A percentile compares a stretch with the other conserved stretches of the same genome.
Evolutionary conservation across 768 basidiomycete genomes (phyloP).

Genomic region (Lactifluus subvellereus): DNA sequence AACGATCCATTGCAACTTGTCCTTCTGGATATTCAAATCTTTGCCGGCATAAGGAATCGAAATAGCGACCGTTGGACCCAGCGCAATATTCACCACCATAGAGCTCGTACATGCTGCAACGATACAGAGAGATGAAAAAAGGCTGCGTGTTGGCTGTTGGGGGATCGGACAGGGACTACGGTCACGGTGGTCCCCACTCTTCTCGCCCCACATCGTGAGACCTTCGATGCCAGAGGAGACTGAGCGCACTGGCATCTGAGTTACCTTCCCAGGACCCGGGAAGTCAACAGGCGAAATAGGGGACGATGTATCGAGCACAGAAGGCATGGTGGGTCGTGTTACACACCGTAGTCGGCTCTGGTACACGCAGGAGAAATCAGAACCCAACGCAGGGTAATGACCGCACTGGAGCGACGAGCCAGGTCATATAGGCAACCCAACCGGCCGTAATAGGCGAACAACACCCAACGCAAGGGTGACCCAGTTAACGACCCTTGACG

Average conservation of each 20-base stretch:
- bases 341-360: not conserved
- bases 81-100: slow-evolving; percentile 30
- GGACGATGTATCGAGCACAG: not conserved
- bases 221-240: not conserved
- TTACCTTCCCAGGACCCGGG: not conserved
- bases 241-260: not conserved
- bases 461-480: no score
- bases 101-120: slow-evolving; percentile 30
- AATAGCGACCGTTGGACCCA: slow-evolving; percentile 28
- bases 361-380: not conserved
- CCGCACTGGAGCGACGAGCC: not conserved
- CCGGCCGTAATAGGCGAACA: not conserved
- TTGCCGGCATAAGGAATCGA: slow-evolving; percentile 30
- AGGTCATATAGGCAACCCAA: not conserved
- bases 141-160: slow-evolving; percentile 2
- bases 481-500: no score
- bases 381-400: not conserved
- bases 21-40: slow-evolving; percentile 44
- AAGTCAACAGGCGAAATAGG: not conserved
- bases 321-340: not conserved
- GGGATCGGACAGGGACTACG: not conserved
- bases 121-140: slow-evolving; percentile 15
- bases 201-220: not conserved
- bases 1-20: slow-evolving; percentile 58
- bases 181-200: not conserved